A percentile compares a stretch with the other conserved stretches of the same genome.
Conservation (phyloP, 2,329 filamentous ascomycete genomes). For the Fusarium hostae region DNA sequence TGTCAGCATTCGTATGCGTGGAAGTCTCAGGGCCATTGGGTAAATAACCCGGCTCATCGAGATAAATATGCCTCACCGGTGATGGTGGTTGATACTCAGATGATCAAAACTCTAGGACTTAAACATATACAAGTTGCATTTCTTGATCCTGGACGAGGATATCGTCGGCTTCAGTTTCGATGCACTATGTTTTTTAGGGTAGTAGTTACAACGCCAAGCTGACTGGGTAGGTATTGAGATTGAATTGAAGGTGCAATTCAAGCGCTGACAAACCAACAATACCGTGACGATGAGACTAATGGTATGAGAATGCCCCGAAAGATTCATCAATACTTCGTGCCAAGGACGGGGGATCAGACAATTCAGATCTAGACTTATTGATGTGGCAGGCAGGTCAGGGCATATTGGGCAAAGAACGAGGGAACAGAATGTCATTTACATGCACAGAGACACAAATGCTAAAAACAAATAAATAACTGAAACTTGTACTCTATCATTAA, state of each 20-base stretch:
- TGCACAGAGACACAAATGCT: background rate
- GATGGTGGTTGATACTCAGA: constrained; percentile 13
- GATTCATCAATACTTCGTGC: background rate
- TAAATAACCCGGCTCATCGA: constrained; percentile 13
- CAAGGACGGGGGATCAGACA: too few species aligned
- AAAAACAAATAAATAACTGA: constrained; percentile 2
- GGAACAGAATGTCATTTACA: background rate
- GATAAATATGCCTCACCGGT: constrained; percentile 26
- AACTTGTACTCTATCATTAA: constrained; percentile 17
- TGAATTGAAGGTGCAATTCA: background rate
- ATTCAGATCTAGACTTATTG: too few species aligned
- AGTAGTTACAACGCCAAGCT: constrained; percentile 3
- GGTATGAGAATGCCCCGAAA: background rate
- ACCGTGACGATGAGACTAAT: background rate
- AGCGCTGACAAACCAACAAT: background rate
- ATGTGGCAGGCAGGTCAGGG: background rate
- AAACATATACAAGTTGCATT: constrained; percentile 3
- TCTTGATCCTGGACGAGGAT: constrained; percentile 4
- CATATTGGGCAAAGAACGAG: background rate
- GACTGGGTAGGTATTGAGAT: background rate
- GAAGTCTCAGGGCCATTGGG: constrained; percentile 18
- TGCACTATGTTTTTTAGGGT: background rate
- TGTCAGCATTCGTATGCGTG: constrained; percentile 23
- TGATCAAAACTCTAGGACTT: constrained; percentile 15
- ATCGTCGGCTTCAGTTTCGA: constrained; percentile 18